These are phyloP conservation scores for Angomonas deanei DNA, from an alignment of 208 protist genomes.

Conservation along the genomic window DNA sequence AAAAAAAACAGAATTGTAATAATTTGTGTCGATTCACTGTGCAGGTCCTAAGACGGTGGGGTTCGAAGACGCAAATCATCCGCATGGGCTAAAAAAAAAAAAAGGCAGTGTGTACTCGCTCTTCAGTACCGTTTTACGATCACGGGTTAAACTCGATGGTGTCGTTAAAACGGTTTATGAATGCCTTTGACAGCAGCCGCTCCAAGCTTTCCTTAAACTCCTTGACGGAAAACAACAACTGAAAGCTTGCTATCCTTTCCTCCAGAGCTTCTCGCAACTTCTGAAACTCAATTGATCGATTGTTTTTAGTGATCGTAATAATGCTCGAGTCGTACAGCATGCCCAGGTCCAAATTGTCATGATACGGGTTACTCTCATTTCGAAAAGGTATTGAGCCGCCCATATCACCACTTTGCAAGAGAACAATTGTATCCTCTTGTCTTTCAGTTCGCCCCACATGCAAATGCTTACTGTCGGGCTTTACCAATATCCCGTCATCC, in stretches of 20 bases:
- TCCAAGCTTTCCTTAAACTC: slow-evolving; percentile 2
- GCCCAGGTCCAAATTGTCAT: background rate
- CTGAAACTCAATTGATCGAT: background rate
- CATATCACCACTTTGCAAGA: background rate
- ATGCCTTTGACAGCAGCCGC: background rate
- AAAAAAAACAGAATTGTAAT: background rate
- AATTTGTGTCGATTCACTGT: no score
- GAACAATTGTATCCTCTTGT: no score
- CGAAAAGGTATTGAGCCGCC: background rate
- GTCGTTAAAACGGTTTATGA: background rate
- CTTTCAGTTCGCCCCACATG: no score
- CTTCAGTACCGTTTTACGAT: no score
- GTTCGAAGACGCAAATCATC: no score
- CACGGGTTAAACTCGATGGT: no score
- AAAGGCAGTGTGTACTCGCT: no score
- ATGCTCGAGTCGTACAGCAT: background rate
- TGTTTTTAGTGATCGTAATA: background rate
- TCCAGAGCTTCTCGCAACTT: background rate
- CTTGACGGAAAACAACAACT: background rate
- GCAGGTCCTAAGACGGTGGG: no score
- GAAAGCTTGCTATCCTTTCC: background rate
- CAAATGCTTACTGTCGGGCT: no score
- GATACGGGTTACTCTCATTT: background rate
- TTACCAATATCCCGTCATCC: background rate
- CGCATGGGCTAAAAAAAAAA: no score